Conservation (phyloP, 164 flowering plant species). For the Vitis rotundifolia region DNA sequence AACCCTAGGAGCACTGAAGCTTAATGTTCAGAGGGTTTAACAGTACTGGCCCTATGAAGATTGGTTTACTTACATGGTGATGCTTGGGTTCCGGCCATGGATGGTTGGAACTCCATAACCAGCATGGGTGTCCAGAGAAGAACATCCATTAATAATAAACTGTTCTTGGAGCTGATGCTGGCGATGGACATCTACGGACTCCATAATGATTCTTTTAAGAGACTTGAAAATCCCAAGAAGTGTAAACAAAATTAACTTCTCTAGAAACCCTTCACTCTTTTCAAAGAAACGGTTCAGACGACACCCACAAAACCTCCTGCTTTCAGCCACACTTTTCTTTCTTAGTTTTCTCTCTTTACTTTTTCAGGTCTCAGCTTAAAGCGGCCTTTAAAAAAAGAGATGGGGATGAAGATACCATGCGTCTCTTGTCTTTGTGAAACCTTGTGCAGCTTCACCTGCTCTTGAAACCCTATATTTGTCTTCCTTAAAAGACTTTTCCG, state of each 20-base stretch:
- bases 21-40: no score
- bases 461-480: background rate
- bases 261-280: background rate
- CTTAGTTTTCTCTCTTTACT: constrained; percentile 2
- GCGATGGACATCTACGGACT: constrained; percentile 11
- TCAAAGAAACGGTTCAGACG: constrained; percentile 4
- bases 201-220: constrained; percentile 9
- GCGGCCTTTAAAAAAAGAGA: background rate
- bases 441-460: constrained; percentile 1
- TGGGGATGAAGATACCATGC: background rate
- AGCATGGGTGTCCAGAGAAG: background rate
- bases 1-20: no score
- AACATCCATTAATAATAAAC: constrained; percentile 5
- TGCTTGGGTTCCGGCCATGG: constrained; percentile 2
- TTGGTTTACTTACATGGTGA: constrained; percentile 3
- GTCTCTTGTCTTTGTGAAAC: background rate
- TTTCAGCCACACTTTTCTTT: background rate
- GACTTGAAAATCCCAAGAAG: constrained; percentile 2
- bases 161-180: constrained; percentile 19
- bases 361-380: constrained; percentile 1
- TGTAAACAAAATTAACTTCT: background rate
- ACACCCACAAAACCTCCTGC: constrained; percentile 1
- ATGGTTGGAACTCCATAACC: constrained; percentile 3
- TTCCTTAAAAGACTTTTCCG: background rate
- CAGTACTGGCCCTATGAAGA: background rate